Percentiles rank a stretch among this genome's conserved stretches.
Conservation (phyloP, 225 moss, liverwort and hornwort species). For the Lunularia cruciata region DNA sequence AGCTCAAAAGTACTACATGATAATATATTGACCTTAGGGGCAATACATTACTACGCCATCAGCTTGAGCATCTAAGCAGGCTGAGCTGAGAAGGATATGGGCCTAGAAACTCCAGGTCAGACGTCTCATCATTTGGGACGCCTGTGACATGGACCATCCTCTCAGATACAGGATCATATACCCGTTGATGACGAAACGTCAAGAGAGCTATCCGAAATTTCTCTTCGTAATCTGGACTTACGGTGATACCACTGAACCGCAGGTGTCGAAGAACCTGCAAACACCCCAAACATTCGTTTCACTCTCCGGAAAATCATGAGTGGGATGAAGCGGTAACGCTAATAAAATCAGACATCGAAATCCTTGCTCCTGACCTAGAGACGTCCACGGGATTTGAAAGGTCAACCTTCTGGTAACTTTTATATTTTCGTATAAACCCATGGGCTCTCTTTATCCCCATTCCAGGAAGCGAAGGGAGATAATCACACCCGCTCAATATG, state of each 20-base stretch:
- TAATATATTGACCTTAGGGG: too few species aligned
- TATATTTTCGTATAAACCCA: conserved; percentile 70
- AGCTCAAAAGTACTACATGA: too few species aligned
- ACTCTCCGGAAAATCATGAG: too few species aligned
- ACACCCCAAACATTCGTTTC: background rate
- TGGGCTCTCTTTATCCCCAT: conserved; percentile 93
- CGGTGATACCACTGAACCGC: conserved; percentile 66
- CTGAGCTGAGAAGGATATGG: conserved; percentile 76
- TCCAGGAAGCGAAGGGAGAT: conserved; percentile 83
- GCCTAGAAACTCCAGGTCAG: conserved; percentile 76
- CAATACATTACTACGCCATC: too few species aligned
- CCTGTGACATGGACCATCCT: conserved; percentile 75
- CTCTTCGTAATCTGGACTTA: conserved; percentile 72
- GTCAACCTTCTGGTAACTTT: conserved; percentile 66
- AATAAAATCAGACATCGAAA: too few species aligned
- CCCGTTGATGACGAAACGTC: conserved; percentile 91
- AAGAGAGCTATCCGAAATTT: conserved; percentile 72
- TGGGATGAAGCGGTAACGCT: too few species aligned
- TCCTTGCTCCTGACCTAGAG: too few species aligned
- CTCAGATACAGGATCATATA: conserved; percentile 67
- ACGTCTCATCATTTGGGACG: conserved; percentile 52
- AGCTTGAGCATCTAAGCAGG: background rate
- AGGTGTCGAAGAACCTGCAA: conserved; percentile 87
- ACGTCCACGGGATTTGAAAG: background rate
- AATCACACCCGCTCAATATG: conserved; percentile 92